Conservation (phyloP, 2,329 filamentous ascomycete genomes). For the Magnaporthiopsis rhizophila region DNA sequence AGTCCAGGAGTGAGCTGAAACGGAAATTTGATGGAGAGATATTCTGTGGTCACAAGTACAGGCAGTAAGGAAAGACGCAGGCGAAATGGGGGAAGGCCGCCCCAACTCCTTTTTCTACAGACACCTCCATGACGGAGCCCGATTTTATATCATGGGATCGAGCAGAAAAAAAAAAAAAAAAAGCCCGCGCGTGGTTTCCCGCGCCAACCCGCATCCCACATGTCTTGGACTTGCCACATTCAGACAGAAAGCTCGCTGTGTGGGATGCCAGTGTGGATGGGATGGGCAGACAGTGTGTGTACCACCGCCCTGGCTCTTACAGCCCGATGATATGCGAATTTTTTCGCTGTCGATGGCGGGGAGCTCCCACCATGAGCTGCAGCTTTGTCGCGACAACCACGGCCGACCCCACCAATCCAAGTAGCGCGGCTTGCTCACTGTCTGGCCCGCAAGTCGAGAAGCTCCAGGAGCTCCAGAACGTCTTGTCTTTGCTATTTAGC, state of each 20-base stretch:
- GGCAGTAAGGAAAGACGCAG: neutral
- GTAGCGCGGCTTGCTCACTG: no score
- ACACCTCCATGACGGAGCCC: neutral
- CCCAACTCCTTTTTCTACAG: neutral
- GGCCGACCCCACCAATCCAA: neutral
- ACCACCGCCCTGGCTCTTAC: neutral
- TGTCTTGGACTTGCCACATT: neutral
- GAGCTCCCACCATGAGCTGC: neutral
- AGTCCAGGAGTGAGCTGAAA: no score
- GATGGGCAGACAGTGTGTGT: no score
- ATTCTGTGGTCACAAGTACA: neutral
- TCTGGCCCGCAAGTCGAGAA: neutral
- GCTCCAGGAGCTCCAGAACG: neutral
- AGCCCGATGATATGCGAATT: neutral
- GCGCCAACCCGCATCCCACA: neutral
- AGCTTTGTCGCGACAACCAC: neutral
- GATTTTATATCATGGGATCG: neutral
- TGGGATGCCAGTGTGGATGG: no score
- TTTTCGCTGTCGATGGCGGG: neutral
- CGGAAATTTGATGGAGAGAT: neutral
- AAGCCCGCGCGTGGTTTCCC: neutral
- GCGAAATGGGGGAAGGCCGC: neutral
- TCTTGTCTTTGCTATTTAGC: neutral
- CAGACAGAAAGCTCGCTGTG: no score
- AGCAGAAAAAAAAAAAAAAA: no score